Percentiles rank a stretch among this genome's conserved stretches.
These are phyloP conservation scores for Cryptosporidium meleagridis DNA, from an alignment of 169 alveolate genomes.

Conservation along the genomic window DNA sequence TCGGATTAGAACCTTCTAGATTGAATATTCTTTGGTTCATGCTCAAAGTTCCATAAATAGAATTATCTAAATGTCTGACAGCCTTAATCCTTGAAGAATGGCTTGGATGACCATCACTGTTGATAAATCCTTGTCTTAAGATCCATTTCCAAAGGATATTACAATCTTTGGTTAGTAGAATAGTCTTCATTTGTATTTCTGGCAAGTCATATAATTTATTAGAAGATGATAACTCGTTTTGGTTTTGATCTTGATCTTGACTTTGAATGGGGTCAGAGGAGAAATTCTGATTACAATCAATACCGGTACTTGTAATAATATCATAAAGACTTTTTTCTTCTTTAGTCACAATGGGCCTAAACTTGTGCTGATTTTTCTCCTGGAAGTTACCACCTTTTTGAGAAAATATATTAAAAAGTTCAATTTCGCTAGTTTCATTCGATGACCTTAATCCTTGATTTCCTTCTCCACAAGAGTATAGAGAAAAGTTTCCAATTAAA, in stretches of 20 bases:
- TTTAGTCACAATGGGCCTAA: neutral
- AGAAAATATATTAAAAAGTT: constrained; percentile 9
- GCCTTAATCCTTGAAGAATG: neutral
- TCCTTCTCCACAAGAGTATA: constrained; percentile 28
- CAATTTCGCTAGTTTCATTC: neutral
- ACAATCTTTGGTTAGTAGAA: constrained; percentile 18
- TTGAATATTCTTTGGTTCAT: constrained; percentile 77
- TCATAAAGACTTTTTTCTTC: neutral
- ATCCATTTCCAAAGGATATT: constrained; percentile 65
- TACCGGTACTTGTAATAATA: constrained; percentile 46
- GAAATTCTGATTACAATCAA: neutral
- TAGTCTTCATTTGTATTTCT: constrained; percentile 30
- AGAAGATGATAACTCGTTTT: neutral
- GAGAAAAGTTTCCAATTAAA: constrained; percentile 49
- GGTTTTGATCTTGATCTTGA: neutral
- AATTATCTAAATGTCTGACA: constrained; percentile 45
- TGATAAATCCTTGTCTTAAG: constrained; percentile 30
- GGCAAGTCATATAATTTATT: constrained; percentile 3
- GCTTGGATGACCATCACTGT: neutral
- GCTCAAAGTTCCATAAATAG: constrained; percentile 57
- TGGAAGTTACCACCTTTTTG: neutral
- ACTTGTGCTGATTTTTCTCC: neutral
- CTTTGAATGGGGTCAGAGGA: neutral
- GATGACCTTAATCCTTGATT: neutral
- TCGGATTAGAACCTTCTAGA: constrained; percentile 78